These are phyloP conservation scores for Plantago rigida DNA, from an alignment of 305 asterid species.

Conservation along the genomic window DNA sequence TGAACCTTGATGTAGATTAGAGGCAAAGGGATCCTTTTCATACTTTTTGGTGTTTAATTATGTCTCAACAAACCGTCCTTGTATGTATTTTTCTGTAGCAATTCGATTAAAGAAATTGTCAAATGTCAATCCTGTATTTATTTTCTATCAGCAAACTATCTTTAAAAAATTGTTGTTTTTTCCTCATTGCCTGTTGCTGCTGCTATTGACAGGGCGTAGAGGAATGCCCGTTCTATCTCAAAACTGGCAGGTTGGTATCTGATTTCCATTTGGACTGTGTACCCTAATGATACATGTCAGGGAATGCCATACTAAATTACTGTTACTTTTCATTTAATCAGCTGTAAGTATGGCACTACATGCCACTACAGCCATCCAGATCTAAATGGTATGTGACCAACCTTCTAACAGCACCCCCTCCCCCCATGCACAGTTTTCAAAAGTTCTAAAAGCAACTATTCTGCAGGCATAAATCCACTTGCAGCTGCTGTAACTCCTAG, in stretches of 20 bases:
- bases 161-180: constrained; percentile 7
- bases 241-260: constrained; percentile 83
- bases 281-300: constrained; percentile 10
- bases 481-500: constrained; percentile 52
- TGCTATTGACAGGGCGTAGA: constrained; percentile 71
- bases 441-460: constrained; percentile 19
- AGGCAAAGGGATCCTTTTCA: too few species aligned
- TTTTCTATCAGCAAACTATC: constrained; percentile 1
- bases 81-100: too few species aligned
- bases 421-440: too few species aligned
- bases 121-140: neutral
- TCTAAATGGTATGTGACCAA: constrained; percentile 46
- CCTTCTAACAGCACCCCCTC: constrained; percentile 11
- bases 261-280: neutral
- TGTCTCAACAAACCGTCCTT: too few species aligned
- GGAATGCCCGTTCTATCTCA: constrained; percentile 88
- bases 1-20: too few species aligned
- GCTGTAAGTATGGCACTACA: constrained; percentile 85
- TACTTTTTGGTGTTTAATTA: too few species aligned
- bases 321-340: constrained; percentile 33
- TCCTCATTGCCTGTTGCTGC: constrained; percentile 18
- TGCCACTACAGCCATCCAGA: constrained; percentile 96
- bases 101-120: too few species aligned
- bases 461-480: constrained; percentile 36
- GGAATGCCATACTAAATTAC: constrained; percentile 13